A percentile compares a stretch with the other conserved stretches of the same genome.
These are phyloP conservation scores for Coemansia sp. DNA, from an alignment of 192 early-diverging fungal species.

Conservation along the genomic window DNA sequence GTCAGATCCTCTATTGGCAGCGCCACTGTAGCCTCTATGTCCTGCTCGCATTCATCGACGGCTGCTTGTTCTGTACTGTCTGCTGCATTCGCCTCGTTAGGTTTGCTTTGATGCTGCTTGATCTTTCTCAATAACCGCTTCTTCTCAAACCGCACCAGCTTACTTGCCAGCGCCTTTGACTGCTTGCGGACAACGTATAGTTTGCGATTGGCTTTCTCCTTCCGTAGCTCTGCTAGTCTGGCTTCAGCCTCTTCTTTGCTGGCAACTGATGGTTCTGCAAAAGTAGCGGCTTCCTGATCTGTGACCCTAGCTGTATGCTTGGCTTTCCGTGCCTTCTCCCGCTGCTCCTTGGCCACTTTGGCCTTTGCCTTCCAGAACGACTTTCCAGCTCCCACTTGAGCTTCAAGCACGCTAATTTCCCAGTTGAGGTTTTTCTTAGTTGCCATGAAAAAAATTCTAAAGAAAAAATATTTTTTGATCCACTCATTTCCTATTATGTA, in stretches of 20 bases:
- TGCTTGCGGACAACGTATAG: slow-evolving; percentile 1
- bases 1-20: slow-evolving; percentile 9
- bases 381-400: slow-evolving; percentile 15
- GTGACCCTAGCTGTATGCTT: background rate
- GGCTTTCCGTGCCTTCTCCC: slow-evolving; percentile 9
- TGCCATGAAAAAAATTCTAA: slow-evolving; percentile 6
- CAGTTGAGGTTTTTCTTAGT: slow-evolving; percentile 22
- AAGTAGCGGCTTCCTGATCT: background rate
- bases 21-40: slow-evolving; percentile 4
- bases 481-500: background rate
- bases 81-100: no score
- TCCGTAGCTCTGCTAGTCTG: slow-evolving; percentile 9
- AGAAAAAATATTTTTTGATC: slow-evolving; percentile 2
- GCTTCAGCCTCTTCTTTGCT: slow-evolving; percentile 3
- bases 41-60: background rate
- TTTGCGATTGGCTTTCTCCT: slow-evolving; percentile 12
- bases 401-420: slow-evolving; percentile 30
- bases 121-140: slow-evolving; percentile 6
- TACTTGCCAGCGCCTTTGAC: background rate
- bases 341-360: slow-evolving; percentile 14
- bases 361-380: slow-evolving; percentile 20
- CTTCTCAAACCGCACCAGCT: slow-evolving; percentile 14
- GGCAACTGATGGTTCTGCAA: background rate
- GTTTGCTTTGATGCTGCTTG: background rate
- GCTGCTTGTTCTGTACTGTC: background rate